A percentile compares a stretch with the other conserved stretches of the same genome.
phyloP scores from a whole-genome alignment of 2,329 filamentous ascomycete species.

The Penicillium sp. region DNA sequence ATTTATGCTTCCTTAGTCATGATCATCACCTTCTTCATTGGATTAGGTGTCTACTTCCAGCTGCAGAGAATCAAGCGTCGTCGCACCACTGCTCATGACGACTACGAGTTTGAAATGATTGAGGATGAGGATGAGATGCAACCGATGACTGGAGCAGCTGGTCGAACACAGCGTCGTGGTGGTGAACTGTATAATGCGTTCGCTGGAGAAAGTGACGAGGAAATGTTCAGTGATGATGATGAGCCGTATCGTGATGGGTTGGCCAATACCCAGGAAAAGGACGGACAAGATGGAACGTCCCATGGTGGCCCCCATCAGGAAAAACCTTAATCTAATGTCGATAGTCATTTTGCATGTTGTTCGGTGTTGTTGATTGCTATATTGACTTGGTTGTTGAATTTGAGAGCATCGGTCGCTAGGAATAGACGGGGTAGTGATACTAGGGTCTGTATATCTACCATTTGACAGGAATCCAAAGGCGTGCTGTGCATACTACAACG shows the following conservation, averaged over 20 bases:
- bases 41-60: constrained; percentile 77
- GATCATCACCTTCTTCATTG: constrained; percentile 78
- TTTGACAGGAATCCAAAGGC: constrained; percentile 4
- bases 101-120: constrained; percentile 92
- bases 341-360: constrained; percentile 18
- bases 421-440: constrained; percentile 11
- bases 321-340: constrained; percentile 16
- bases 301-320: constrained; percentile 10
- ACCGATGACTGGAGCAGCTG: constrained; percentile 48
- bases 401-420: neutral
- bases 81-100: constrained; percentile 70
- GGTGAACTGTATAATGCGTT: constrained; percentile 97
- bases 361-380: constrained; percentile 14
- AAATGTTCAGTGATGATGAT: constrained; percentile 51
- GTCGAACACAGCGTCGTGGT: constrained; percentile 58
- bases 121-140: constrained; percentile 68
- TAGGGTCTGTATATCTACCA: constrained; percentile 15
- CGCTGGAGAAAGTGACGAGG: constrained; percentile 84
- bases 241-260: constrained; percentile 36
- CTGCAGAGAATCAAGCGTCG: constrained; percentile 74
- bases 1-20: constrained; percentile 85
- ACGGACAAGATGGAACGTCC: constrained; percentile 17
- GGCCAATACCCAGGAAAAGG: constrained; percentile 22
- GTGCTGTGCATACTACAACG: constrained; percentile 8
- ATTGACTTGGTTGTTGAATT: constrained; percentile 9